Evolutionary conservation across 176 grass and related monocot genomes (phyloP), one percentile per base, ranked within the genome.

Genomic region (Zea luxurians): DNA sequence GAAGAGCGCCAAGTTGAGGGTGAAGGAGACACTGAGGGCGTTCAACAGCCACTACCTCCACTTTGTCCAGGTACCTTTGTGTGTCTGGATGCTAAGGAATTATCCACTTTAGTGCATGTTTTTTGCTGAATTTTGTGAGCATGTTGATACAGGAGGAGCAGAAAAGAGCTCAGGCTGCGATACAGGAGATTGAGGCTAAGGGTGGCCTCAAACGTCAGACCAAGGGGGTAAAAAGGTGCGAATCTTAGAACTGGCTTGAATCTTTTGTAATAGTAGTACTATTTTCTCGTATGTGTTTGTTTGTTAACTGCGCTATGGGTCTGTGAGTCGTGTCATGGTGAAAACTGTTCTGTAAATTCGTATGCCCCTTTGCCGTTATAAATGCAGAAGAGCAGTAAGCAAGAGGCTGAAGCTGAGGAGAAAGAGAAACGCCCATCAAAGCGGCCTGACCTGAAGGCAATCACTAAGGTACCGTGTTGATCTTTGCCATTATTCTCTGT

Each of bases 21-120:
- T 89, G 78, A 95, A 87, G 80, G 80, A 97, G 74, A 90, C 91
- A 1, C 20, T 97, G 6, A 77, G 89, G 70, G 91, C 85, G 13
- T 97, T 94, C 68, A 92, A 76, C 47, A 90, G 86, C 35, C 84
- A 94, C 40, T 97, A 97, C 59, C 85, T 97, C 5, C 89, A 93
- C 17, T 83, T 90, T 71, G 83, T 97, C 8, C 89, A 93, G 91
- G 94, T 93, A 75, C 20, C 38, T 5, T 21, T 44, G 57, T 37
- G 36, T 12, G 7, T 35, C 55, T 71, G 46, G 71, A 64, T 70
- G 5, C 4, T 18, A 37, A 9, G 27, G 2, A 48, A 42, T 20
- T 43, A 68, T 35, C 64, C 37, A 52, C 5, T 67, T 52, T 74
- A 10, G 6, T 43, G 50, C 18, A 10, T 72, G 35, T 13, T 34